Conservation (phyloP, 371 early-diverging fungal species). For the Batkoa obscura region DNA sequence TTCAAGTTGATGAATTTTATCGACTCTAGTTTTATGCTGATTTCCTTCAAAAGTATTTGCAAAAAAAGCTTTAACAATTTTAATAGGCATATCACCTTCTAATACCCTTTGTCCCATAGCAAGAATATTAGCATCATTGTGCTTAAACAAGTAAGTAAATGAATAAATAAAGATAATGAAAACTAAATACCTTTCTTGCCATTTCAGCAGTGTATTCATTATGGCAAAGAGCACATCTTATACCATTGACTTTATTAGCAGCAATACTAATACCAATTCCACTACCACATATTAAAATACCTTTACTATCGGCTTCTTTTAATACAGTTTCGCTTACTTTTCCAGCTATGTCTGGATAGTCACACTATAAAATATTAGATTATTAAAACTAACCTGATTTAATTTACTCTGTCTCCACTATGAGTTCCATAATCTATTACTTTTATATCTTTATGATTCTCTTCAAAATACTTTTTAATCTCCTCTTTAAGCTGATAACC, state of each 20-base stretch:
- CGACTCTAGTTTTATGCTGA: slow-evolving; percentile 3
- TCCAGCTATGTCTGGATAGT: slow-evolving; percentile 7
- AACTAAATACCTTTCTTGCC: slow-evolving; percentile 6
- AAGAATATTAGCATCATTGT: slow-evolving; percentile 8
- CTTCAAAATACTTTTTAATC: not conserved
- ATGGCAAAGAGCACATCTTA: slow-evolving; percentile 7
- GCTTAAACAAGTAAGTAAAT: not conserved
- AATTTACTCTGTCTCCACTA: slow-evolving; percentile 1
- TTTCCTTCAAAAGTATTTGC: slow-evolving; percentile 5
- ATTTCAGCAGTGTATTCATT: slow-evolving; percentile 6
- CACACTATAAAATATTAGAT: not conserved
- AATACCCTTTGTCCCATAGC: slow-evolving; percentile 4
- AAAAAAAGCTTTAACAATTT: slow-evolving; percentile 5
- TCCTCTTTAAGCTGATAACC: slow-evolving; percentile 5
- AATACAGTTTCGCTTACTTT: not conserved
- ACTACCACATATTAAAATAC: slow-evolving; percentile 6
- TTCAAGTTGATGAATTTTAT: slow-evolving; percentile 3
- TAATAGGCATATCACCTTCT: not conserved
- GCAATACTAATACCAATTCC: slow-evolving; percentile 9
- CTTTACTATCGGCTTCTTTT: not conserved
- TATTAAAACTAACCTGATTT: not conserved
- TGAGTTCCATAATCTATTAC: not conserved
- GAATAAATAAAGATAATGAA: not conserved
- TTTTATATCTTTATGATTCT: not conserved
- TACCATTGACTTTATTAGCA: slow-evolving; percentile 5